Evolutionary conservation across 257 asterid genomes (phyloP).

Genomic region (Capsicum pubescens): DNA sequence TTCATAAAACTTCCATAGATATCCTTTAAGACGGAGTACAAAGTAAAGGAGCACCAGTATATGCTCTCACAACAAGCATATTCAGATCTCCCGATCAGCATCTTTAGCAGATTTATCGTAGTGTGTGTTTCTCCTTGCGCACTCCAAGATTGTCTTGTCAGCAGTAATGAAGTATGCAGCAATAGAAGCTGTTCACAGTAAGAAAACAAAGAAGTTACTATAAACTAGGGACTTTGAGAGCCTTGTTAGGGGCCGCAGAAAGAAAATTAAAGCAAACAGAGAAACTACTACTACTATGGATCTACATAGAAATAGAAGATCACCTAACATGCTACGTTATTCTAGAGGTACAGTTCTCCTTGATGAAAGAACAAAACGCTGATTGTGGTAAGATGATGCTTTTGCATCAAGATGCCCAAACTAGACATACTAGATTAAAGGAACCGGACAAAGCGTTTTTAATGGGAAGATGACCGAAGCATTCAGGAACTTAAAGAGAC

Average conservation of each 20-base stretch:
- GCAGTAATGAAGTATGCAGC: conserved; percentile 89
- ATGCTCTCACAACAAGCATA: not conserved
- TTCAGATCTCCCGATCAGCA: not conserved
- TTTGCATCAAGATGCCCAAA: not conserved
- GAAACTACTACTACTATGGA: not conserved
- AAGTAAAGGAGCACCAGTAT: not conserved
- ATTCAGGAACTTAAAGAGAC: conserved; percentile 5
- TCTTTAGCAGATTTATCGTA: conserved; percentile 49
- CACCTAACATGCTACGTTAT: conserved; percentile 3
- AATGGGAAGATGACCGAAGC: not conserved
- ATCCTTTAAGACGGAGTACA: not conserved
- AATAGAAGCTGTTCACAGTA: conserved; percentile 63
- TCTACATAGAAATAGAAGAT: not conserved
- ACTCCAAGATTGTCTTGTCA: conserved; percentile 77
- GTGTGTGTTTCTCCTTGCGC: conserved; percentile 70
- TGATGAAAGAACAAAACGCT: not conserved
- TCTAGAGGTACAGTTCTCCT: not conserved
- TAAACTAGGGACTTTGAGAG: not conserved
- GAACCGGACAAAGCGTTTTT: not conserved
- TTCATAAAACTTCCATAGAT: not conserved
- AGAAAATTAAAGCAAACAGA: not conserved
- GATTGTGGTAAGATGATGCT: not conserved
- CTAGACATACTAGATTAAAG: not conserved
- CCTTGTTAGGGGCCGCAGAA: not conserved
- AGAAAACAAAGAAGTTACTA: conserved; percentile 19